Percentiles rank a stretch among this genome's conserved stretches.
phyloP scores from a whole-genome alignment of 2,329 filamentous ascomycete species.

The Lachnellula cervina region DNA sequence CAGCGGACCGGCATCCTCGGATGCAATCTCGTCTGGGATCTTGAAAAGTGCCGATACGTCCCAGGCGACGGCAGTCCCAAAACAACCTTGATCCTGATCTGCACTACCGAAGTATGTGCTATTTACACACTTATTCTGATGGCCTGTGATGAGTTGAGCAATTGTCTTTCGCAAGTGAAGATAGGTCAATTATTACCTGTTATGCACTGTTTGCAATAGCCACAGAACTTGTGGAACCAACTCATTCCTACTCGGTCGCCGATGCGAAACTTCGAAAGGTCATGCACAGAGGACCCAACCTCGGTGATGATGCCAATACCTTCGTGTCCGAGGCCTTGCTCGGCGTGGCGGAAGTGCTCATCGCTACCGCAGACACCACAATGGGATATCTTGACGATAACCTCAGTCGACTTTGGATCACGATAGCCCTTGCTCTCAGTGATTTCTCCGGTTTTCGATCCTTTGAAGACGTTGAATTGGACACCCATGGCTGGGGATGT shows the following conservation, averaged over 20 bases:
- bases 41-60: slow-evolving; percentile 39
- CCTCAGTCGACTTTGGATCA: slow-evolving; percentile 37
- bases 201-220: slow-evolving; percentile 39
- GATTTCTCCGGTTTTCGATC: neutral
- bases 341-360: slow-evolving; percentile 30
- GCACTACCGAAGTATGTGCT: slow-evolving; percentile 35
- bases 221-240: slow-evolving; percentile 36
- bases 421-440: neutral
- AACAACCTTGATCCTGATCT: slow-evolving; percentile 43
- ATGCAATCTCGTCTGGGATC: slow-evolving; percentile 45
- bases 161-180: neutral
- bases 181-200: neutral
- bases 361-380: slow-evolving; percentile 61
- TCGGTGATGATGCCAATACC: slow-evolving; percentile 39
- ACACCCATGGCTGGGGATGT: neutral
- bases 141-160: slow-evolving; percentile 42
- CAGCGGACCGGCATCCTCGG: slow-evolving; percentile 55
- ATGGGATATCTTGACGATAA: slow-evolving; percentile 56
- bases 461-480: slow-evolving; percentile 8
- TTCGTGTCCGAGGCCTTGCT: slow-evolving; percentile 43
- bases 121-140: slow-evolving; percentile 37
- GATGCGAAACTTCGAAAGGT: slow-evolving; percentile 20
- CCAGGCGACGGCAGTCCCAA: slow-evolving; percentile 36
- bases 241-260: slow-evolving; percentile 46
- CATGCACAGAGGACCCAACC: slow-evolving; percentile 30